Conservation (phyloP, 2,329 filamentous ascomycete species). For the Claviceps digitariae region DNA sequence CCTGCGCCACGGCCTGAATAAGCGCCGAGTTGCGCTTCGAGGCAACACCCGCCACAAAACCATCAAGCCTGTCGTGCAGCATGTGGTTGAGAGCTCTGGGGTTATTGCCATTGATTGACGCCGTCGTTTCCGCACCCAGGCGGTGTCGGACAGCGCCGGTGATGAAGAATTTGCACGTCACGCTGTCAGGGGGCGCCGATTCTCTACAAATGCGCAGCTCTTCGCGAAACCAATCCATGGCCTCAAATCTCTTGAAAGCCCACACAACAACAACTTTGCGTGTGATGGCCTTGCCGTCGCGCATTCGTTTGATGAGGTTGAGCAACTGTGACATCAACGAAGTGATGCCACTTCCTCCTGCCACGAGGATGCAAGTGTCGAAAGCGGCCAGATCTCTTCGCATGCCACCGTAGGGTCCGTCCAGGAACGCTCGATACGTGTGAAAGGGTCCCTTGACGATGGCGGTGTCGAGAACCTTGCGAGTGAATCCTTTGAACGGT, state of each 20-base stretch:
- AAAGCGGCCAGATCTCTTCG: slow-evolving; percentile 79
- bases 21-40: slow-evolving; percentile 75
- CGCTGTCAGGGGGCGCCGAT: slow-evolving; percentile 72
- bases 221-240: slow-evolving; percentile 96
- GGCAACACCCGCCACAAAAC: slow-evolving; percentile 74
- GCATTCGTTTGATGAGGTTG: slow-evolving; percentile 92
- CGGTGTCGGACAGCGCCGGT: slow-evolving; percentile 47
- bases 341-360: slow-evolving; percentile 88
- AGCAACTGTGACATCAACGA: slow-evolving; percentile 83
- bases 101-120: slow-evolving; percentile 22
- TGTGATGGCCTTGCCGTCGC: slow-evolving; percentile 86
- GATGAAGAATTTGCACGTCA: slow-evolving; percentile 91
- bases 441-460: slow-evolving; percentile 79
- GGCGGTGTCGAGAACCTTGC: slow-evolving; percentile 68
- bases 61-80: slow-evolving; percentile 78
- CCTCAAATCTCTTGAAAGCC: slow-evolving; percentile 80
- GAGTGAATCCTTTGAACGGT: slow-evolving; percentile 82
- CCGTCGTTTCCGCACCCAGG: slow-evolving; percentile 27
- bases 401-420: slow-evolving; percentile 94
- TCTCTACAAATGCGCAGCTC: slow-evolving; percentile 86
- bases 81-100: slow-evolving; percentile 54
- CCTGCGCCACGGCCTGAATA: slow-evolving; percentile 68
- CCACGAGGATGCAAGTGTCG: slow-evolving; percentile 84
- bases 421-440: slow-evolving; percentile 82
- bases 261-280: slow-evolving; percentile 87